Conservation (phyloP, 495 filamentous ascomycete genomes). For the Lasiosphaeria hispida region DNA sequence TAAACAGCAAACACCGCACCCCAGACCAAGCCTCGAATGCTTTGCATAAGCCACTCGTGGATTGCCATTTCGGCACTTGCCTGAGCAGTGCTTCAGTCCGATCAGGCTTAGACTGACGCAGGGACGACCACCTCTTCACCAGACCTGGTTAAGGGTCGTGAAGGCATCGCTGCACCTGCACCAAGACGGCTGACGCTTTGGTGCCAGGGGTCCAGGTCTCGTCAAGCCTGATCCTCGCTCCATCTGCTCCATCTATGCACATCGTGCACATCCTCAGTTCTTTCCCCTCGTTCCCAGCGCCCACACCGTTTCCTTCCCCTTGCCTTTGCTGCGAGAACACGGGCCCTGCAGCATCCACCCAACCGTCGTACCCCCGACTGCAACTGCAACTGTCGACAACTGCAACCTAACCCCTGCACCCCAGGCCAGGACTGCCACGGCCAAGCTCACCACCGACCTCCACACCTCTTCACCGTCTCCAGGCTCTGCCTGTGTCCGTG, state of each 20-base stretch:
- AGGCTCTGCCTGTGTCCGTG: too few relatives aligned
- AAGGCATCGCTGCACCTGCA: slow-evolving; percentile 19
- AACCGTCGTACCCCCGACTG: slow-evolving; percentile 13
- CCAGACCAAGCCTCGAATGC: slow-evolving; percentile 3
- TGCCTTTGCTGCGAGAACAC: neutral
- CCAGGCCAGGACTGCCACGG: neutral
- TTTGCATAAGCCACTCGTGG: slow-evolving; percentile 16
- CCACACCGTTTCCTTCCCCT: neutral
- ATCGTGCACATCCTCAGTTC: slow-evolving; percentile 25
- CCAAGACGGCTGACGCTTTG: slow-evolving; percentile 14
- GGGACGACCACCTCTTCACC: slow-evolving; percentile 15
- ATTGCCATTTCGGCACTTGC: slow-evolving; percentile 25
- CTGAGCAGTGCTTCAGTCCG: slow-evolving; percentile 7
- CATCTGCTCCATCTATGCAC: slow-evolving; percentile 14
- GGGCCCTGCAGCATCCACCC: neutral
- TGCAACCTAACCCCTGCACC: slow-evolving; percentile 11
- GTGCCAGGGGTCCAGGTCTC: slow-evolving; percentile 18
- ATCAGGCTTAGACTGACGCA: slow-evolving; percentile 21
- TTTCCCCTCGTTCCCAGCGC: slow-evolving; percentile 2
- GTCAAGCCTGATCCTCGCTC: slow-evolving; percentile 26
- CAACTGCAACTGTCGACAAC: slow-evolving; percentile 10
- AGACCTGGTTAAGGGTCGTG: slow-evolving; percentile 15
- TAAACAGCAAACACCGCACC: neutral
- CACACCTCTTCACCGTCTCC: slow-evolving; percentile 4
- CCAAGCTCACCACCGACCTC: slow-evolving; percentile 2